phyloP scores from a whole-genome alignment of 208 protist genomes.

The Borovskyia barvae region DNA sequence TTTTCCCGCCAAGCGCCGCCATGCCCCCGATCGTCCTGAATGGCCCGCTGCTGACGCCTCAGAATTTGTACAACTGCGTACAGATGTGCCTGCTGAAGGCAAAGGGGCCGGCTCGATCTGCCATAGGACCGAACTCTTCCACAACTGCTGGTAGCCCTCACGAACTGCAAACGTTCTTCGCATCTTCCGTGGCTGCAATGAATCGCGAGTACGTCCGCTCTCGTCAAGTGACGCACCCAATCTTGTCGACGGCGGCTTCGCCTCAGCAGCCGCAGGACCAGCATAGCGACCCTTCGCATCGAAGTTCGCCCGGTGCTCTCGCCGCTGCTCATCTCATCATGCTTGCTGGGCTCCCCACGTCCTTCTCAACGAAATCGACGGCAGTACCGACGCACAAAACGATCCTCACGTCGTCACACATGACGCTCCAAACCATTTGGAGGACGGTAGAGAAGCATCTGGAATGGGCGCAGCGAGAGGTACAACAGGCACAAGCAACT shows the following conservation, averaged over 20 bases:
- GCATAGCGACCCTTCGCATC: not conserved
- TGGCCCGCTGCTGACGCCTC: slow-evolving; percentile 33
- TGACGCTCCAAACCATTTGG: slow-evolving; percentile 59
- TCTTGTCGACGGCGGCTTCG: not conserved
- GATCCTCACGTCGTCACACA: slow-evolving; percentile 42
- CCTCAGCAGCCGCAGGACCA: not conserved
- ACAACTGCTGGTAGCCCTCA: not conserved
- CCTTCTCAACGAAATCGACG: slow-evolving; percentile 10
- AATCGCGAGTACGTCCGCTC: slow-evolving; percentile 21
- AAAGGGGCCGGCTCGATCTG: not conserved
- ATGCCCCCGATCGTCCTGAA: slow-evolving; percentile 30
- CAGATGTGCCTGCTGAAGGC: slow-evolving; percentile 17
- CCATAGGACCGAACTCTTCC: not conserved
- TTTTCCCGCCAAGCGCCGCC: slow-evolving; percentile 26
- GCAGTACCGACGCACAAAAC: slow-evolving; percentile 12
- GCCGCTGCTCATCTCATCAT: slow-evolving; percentile 33
- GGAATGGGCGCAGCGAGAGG: slow-evolving; percentile 24
- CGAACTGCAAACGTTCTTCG: slow-evolving; percentile 15
- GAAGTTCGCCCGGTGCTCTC: slow-evolving; percentile 1
- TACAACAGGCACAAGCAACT: slow-evolving; percentile 15
- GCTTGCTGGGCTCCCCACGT: slow-evolving; percentile 38
- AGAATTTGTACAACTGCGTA: slow-evolving; percentile 28
- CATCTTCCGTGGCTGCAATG: slow-evolving; percentile 22
- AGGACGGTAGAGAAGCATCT: slow-evolving; percentile 36
- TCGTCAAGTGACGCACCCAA: not conserved